phyloP scores from a whole-genome alignment of 1,139 yeast genomes.

The Sugiyamaella neomexicana region DNA sequence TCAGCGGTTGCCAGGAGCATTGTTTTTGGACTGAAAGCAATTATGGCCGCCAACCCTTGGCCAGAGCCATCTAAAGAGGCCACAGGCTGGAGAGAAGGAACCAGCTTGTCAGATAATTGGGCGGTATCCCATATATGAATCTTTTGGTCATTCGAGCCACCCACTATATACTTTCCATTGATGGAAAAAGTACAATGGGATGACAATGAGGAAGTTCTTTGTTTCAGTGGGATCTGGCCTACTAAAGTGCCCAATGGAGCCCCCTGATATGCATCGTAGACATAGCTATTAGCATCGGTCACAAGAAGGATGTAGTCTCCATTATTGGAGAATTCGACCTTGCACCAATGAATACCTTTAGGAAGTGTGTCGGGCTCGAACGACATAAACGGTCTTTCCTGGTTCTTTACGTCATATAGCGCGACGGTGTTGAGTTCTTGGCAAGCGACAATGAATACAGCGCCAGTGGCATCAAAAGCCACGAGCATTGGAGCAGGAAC shows the following conservation, averaged over 20 bases:
- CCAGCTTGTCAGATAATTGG: conserved; percentile 39
- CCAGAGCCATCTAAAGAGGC: conserved; percentile 36
- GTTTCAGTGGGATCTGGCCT: conserved; percentile 47
- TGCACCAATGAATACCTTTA: conserved; percentile 53
- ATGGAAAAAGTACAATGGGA: conserved; percentile 63
- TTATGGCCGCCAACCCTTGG: conserved; percentile 51
- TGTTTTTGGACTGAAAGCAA: conserved; percentile 75
- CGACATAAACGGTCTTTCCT: conserved; percentile 56
- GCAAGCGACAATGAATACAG: conserved; percentile 73
- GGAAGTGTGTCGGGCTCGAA: conserved; percentile 44
- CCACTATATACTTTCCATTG: conserved; percentile 72
- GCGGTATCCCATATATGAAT: conserved; percentile 61
- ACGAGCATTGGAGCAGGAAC: conserved; percentile 57
- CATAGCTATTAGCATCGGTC: conserved; percentile 57
- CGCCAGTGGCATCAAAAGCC: conserved; percentile 81
- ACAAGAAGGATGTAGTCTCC: conserved; percentile 72
- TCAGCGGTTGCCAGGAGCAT: conserved; percentile 84
- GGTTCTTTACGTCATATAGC: conserved; percentile 60
- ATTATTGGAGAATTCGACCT: conserved; percentile 79
- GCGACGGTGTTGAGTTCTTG: conserved; percentile 50
- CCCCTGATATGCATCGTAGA: conserved; percentile 75
- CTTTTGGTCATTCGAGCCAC: conserved; percentile 58
- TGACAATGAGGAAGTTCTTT: conserved; percentile 23
- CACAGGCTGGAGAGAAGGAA: conserved; percentile 37
- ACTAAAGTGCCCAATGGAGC: conserved; percentile 52